Evolutionary conservation across 257 asterid species (phyloP).

Genomic region (Solanum medicagineum): DNA sequence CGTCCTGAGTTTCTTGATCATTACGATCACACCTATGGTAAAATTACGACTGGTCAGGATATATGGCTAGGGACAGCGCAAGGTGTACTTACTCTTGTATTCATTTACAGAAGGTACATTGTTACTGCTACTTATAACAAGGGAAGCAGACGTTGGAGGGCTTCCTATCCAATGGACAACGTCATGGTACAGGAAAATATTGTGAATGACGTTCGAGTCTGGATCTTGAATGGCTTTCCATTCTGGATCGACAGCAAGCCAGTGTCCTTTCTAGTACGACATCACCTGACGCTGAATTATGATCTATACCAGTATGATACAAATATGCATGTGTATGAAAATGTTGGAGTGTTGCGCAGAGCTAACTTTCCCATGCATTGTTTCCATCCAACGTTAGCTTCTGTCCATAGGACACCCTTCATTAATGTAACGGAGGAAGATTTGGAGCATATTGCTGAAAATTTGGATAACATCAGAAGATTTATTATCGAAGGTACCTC

Average conservation of each 20-base stretch:
- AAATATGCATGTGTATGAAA: background rate
- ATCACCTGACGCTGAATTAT: background rate
- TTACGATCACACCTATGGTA: background rate
- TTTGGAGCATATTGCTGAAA: background rate
- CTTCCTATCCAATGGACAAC: background rate
- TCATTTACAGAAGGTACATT: background rate
- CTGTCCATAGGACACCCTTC: background rate
- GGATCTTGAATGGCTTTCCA: background rate
- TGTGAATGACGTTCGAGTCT: too few relatives aligned
- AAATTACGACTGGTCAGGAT: background rate
- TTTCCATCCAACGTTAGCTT: background rate
- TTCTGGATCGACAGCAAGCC: background rate
- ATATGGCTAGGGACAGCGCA: background rate
- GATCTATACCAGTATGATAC: background rate
- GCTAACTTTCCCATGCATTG: background rate
- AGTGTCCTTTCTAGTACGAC: background rate
- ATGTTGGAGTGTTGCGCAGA: background rate
- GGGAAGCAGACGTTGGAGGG: background rate
- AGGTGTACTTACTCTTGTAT: background rate
- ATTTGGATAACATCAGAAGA: background rate
- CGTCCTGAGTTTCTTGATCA: background rate
- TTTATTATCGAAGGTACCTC: background rate
- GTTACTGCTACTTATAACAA: background rate
- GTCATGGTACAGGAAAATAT: background rate
- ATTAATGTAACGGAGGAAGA: background rate